Percentiles rank a stretch among this genome's conserved stretches.
phyloP scores from a whole-genome alignment of 2,329 filamentous ascomycete genomes.

The Beauveria varroae region DNA sequence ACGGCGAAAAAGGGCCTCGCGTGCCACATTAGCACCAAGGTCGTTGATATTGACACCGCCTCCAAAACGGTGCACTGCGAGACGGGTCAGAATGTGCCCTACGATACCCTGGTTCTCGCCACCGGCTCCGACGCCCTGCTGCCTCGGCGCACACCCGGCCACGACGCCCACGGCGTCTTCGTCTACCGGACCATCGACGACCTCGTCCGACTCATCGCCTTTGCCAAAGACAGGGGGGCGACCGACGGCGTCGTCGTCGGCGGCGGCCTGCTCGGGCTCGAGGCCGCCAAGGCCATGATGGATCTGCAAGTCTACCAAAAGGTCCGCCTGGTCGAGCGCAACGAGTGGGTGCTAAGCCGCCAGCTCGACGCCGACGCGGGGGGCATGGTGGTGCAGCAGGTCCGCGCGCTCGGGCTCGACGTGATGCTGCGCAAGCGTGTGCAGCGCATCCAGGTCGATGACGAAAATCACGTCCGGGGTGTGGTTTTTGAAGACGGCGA shows the following conservation, averaged over 20 bases:
- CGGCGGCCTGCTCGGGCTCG: constrained; percentile 75
- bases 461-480: constrained; percentile 60
- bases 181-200: constrained; percentile 51
- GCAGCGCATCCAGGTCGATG: constrained; percentile 60
- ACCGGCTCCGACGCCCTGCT: constrained; percentile 75
- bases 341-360: constrained; percentile 72
- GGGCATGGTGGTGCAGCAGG: constrained; percentile 73
- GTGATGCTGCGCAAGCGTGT: constrained; percentile 73
- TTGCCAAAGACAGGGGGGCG: constrained; percentile 58
- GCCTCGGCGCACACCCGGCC: constrained; percentile 59
- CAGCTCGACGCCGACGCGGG: constrained; percentile 80
- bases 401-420: constrained; percentile 69
- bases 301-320: constrained; percentile 67
- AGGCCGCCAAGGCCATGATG: constrained; percentile 88
- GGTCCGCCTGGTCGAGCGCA: constrained; percentile 75
- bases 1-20: constrained; percentile 60
- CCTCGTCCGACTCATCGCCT: constrained; percentile 53
- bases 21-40: constrained; percentile 67
- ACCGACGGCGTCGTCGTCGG: constrained; percentile 71
- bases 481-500: constrained; percentile 77
- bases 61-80: constrained; percentile 11
- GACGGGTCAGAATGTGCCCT: constrained; percentile 42
- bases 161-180: constrained; percentile 82
- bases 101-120: constrained; percentile 71
- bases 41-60: constrained; percentile 50